phyloP scores from a whole-genome alignment of 805 yeast genomes.

The Ogataea haglerorum region DNA sequence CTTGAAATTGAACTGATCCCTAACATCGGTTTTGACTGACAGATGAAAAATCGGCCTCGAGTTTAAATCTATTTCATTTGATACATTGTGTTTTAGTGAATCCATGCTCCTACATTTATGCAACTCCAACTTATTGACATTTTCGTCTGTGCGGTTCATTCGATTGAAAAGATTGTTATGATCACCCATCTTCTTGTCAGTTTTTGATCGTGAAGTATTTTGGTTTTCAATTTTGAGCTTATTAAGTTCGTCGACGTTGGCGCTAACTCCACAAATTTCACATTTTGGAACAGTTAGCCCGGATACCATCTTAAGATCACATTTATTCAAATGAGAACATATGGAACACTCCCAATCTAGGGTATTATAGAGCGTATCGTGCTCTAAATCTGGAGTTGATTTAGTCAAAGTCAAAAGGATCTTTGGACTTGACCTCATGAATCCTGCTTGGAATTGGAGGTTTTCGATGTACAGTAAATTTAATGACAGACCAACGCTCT shows the following conservation, averaged over 20 bases:
- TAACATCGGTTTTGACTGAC: not conserved
- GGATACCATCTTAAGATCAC: conserved; percentile 3
- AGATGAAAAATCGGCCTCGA: not conserved
- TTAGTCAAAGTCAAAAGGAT: conserved; percentile 36
- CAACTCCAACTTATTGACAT: no score
- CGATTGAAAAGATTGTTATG: no score
- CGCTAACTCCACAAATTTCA: conserved; percentile 58
- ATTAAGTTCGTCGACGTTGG: conserved; percentile 5
- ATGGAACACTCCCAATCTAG: conserved; percentile 83
- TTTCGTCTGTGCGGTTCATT: no score
- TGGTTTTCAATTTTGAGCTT: not conserved
- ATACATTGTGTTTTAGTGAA: no score
- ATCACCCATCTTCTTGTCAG: no score
- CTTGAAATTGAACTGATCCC: conserved; percentile 44
- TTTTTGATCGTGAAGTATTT: not conserved
- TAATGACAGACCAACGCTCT: conserved; percentile 6
- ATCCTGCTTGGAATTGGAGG: conserved; percentile 41
- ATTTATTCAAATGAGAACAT: conserved; percentile 65
- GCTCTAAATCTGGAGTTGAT: not conserved
- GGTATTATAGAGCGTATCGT: not conserved
- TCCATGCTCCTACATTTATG: no score
- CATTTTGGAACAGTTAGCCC: conserved; percentile 42
- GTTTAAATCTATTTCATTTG: no score
- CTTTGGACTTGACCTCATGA: conserved; percentile 77
- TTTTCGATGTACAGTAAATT: conserved; percentile 19